Percentiles rank a stretch among this genome's conserved stretches.
phyloP scores from a whole-genome alignment of 176 grass and related monocot genomes.

The Paspalum notatum region DNA sequence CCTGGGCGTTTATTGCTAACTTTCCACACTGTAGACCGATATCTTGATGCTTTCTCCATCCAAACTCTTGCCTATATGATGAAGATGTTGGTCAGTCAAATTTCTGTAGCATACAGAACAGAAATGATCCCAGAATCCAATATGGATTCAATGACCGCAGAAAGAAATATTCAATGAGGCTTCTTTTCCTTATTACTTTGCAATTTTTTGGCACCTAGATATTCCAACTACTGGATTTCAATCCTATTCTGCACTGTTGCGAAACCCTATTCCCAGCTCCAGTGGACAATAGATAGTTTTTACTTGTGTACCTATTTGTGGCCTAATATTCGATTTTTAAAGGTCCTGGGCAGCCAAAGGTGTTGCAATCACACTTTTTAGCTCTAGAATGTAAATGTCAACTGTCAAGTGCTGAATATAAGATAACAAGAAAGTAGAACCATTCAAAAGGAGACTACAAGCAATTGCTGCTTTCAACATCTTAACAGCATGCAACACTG shows the following conservation, averaged over 20 bases:
- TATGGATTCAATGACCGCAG: background rate
- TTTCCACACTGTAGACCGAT: slow-evolving; percentile 79
- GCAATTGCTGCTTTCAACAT: background rate
- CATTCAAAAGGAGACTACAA: background rate
- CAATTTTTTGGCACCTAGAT: slow-evolving; percentile 5
- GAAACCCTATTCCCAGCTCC: background rate
- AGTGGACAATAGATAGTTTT: slow-evolving; percentile 26
- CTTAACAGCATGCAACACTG: background rate
- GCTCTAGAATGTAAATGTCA: slow-evolving; percentile 9
- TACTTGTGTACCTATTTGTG: background rate
- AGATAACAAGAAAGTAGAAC: slow-evolving; percentile 2
- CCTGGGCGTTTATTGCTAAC: slow-evolving; percentile 83
- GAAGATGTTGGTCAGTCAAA: slow-evolving; percentile 25
- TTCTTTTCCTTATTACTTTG: background rate
- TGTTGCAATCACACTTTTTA: background rate
- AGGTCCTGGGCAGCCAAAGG: background rate
- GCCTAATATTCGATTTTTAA: background rate
- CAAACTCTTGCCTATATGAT: slow-evolving; percentile 71
- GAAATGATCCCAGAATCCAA: slow-evolving; percentile 1
- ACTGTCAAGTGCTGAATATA: slow-evolving; percentile 14
- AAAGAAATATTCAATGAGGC: background rate
- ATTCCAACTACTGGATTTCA: background rate
- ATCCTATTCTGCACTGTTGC: background rate
- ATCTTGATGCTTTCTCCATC: slow-evolving; percentile 90
- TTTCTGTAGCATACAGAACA: slow-evolving; percentile 5